phyloP scores from a whole-genome alignment of 495 filamentous ascomycete species.

The Penicillium coffeae region DNA sequence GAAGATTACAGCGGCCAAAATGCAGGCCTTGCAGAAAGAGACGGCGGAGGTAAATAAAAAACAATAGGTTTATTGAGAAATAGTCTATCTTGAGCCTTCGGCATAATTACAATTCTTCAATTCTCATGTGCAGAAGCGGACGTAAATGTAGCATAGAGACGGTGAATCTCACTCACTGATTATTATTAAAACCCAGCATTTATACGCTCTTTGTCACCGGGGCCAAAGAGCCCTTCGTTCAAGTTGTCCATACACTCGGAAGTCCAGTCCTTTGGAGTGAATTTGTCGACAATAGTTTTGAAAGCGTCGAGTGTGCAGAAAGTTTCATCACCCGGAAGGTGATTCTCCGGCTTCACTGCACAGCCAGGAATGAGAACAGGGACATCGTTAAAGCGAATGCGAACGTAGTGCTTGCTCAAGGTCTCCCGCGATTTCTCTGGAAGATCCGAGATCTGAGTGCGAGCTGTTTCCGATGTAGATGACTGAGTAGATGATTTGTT shows the following conservation, averaged over 20 bases:
- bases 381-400: conserved; percentile 87
- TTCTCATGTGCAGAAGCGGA: conserved; percentile 5
- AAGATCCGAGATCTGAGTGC: conserved; percentile 30
- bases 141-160: background rate
- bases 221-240: conserved; percentile 43
- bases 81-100: conserved; percentile 3
- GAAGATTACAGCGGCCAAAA: conserved; percentile 9
- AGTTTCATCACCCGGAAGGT: conserved; percentile 81
- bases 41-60: conserved; percentile 15
- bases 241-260: conserved; percentile 66
- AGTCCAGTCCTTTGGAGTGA: conserved; percentile 78
- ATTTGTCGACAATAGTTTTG: conserved; percentile 87
- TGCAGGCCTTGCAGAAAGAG: conserved; percentile 12
- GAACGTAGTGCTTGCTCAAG: conserved; percentile 77
- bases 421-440: conserved; percentile 36
- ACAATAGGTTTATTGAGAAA: background rate
- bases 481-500: conserved; percentile 16
- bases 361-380: conserved; percentile 81
- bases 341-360: conserved; percentile 63
- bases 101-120: conserved; percentile 9
- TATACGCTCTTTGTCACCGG: conserved; percentile 30
- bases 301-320: conserved; percentile 93
- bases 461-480: conserved; percentile 30
- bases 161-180: conserved; percentile 2
- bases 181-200: conserved; percentile 33